These are phyloP conservation scores for Apiotrichum brassicae DNA, from an alignment of 1,284 basidiomycete genomes.

Conservation along the genomic window DNA sequence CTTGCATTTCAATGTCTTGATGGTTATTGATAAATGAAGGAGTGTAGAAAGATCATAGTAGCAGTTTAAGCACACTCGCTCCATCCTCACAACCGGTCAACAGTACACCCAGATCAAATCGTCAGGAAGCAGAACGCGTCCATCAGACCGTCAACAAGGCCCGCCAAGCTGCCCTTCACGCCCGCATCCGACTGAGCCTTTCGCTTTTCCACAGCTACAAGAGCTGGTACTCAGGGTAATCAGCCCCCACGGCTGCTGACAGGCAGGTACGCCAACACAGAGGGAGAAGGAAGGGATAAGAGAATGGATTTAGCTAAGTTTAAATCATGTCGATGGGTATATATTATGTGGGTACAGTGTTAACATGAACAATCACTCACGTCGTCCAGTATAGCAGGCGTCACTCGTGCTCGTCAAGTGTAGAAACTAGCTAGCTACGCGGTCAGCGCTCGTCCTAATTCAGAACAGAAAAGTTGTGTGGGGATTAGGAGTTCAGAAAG, in stretches of 20 bases:
- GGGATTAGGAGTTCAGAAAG: constrained; percentile 17
- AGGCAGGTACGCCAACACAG: constrained; percentile 19
- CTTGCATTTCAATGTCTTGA: constrained; percentile 1
- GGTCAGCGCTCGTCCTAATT: constrained; percentile 18
- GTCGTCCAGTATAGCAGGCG: constrained; percentile 4
- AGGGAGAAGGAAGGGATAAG: constrained; percentile 30
- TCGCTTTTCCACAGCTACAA: constrained; percentile 1
- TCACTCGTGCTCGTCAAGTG: constrained; percentile 15
- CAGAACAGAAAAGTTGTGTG: neutral
- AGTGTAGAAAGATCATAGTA: constrained; percentile 37
- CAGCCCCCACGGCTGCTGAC: constrained; percentile 7
- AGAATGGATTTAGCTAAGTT: constrained; percentile 49
- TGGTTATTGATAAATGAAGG: neutral
- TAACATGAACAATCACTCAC: no score
- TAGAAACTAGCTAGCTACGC: no score
- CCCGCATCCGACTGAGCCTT: constrained; percentile 2
- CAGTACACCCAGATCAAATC: constrained; percentile 25
- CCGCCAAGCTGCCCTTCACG: constrained; percentile 20
- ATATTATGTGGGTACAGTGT: no score
- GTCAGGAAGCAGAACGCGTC: constrained; percentile 27
- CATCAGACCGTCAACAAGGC: constrained; percentile 14
- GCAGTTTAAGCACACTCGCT: constrained; percentile 37
- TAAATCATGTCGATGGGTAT: constrained; percentile 38
- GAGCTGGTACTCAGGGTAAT: constrained; percentile 6
- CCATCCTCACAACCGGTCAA: constrained; percentile 19